A percentile compares a stretch with the other conserved stretches of the same genome.
These are phyloP conservation scores for Oenanthe javanica DNA, from an alignment of 140 eudicot species.

Conservation along the genomic window DNA sequence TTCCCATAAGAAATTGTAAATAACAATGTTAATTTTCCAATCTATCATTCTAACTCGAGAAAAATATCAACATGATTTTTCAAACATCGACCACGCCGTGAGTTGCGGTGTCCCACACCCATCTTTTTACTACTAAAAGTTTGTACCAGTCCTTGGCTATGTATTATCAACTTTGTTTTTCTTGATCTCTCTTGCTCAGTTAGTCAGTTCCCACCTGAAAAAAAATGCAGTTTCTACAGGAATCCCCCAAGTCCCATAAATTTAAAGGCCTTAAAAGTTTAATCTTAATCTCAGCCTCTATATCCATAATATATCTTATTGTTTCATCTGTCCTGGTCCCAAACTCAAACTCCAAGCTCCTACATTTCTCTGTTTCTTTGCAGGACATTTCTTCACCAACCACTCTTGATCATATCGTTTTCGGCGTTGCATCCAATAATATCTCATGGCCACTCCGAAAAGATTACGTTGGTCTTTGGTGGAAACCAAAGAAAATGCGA, in stretches of 20 bases:
- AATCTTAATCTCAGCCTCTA: constrained; percentile 22
- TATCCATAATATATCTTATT: constrained; percentile 23
- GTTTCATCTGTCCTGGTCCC: constrained; percentile 30
- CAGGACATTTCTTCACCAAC: constrained; percentile 32
- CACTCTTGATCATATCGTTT: constrained; percentile 55
- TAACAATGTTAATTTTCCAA: background rate
- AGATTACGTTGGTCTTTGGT: constrained; percentile 64
- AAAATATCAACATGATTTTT: background rate
- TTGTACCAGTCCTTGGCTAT: background rate
- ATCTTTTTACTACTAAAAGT: background rate
- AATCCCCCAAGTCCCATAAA: constrained; percentile 25
- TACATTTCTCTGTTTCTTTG: constrained; percentile 18
- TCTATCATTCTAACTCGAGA: background rate
- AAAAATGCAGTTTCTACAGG: constrained; percentile 29
- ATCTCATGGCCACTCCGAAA: constrained; percentile 50
- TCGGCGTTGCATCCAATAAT: constrained; percentile 65
- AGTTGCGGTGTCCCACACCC: background rate
- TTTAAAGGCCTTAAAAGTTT: constrained; percentile 19
- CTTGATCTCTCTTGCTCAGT: background rate
- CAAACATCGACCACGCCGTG: constrained; percentile 5
- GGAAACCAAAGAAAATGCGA: constrained; percentile 60
- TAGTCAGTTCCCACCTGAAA: background rate
- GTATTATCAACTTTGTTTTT: background rate
- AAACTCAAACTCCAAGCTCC: constrained; percentile 19
- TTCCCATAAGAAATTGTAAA: background rate